Evolutionary conservation across 257 asterid species (phyloP).

Genomic region (Gentiana macrophylla): DNA sequence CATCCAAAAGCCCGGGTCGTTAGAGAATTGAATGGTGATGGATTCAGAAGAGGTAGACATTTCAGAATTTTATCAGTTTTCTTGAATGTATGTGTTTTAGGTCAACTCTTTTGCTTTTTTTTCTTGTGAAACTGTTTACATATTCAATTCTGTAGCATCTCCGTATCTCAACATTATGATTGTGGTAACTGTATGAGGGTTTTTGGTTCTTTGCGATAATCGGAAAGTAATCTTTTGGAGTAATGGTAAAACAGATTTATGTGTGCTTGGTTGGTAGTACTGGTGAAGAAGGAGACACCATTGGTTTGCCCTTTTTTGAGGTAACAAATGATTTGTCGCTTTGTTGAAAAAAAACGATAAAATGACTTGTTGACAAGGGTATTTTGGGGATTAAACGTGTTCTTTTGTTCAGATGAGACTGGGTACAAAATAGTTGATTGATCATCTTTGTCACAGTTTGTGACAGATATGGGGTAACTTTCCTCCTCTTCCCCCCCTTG

Average conservation of each 20-base stretch:
- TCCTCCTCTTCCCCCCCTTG: slow-evolving; percentile 5
- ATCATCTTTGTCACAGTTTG: slow-evolving; percentile 19
- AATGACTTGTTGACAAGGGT: slow-evolving; percentile 17
- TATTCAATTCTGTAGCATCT: slow-evolving; percentile 56
- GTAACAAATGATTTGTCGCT: slow-evolving; percentile 27
- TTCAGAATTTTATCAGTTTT: slow-evolving; percentile 35
- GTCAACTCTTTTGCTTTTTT: slow-evolving; percentile 36
- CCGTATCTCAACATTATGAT: slow-evolving; percentile 57
- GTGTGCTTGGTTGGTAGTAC: slow-evolving; percentile 24
- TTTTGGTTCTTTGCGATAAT: slow-evolving; percentile 16
- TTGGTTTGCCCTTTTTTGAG: slow-evolving; percentile 15
- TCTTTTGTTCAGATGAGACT: slow-evolving; percentile 19
- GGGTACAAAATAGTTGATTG: slow-evolving; percentile 11
- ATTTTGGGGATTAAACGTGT: slow-evolving; percentile 6
- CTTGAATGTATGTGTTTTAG: slow-evolving; percentile 50
- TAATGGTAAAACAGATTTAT: slow-evolving; percentile 19
- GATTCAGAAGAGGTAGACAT: slow-evolving; percentile 78
- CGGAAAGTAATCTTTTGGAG: slow-evolving; percentile 7
- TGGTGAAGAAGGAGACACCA: slow-evolving; percentile 29
- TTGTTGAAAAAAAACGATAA: slow-evolving; percentile 3
- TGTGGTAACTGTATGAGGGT: slow-evolving; percentile 19
- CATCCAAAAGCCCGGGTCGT: slow-evolving; percentile 67
- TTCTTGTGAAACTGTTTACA: slow-evolving; percentile 61
- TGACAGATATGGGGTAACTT: slow-evolving; percentile 18
- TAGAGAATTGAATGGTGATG: slow-evolving; percentile 49